Evolutionary conservation across 768 basidiomycete species (phyloP).

Genomic region (Xerocomellus dryophilus): DNA sequence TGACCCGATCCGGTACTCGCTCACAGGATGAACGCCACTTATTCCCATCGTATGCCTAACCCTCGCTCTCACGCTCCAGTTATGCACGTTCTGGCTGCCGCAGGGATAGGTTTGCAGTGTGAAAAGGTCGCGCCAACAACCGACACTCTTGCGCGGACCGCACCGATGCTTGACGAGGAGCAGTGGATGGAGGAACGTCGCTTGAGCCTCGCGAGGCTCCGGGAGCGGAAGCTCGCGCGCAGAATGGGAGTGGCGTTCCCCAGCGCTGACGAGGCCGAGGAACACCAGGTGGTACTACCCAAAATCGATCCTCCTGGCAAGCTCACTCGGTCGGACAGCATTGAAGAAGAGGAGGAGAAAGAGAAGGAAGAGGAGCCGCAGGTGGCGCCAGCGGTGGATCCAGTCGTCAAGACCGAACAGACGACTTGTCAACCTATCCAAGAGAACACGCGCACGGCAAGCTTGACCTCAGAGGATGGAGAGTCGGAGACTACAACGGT

Average conservation of each 20-base stretch:
- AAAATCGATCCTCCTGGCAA: conserved; percentile 24
- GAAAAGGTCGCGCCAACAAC: conserved; percentile 16
- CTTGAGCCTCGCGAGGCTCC: conserved; percentile 30
- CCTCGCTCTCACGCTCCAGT: conserved; percentile 75
- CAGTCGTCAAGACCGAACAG: background rate
- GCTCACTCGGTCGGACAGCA: conserved; percentile 31
- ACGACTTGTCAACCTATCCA: conserved; percentile 1
- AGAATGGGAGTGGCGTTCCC: conserved; percentile 29
- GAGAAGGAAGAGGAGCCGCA: conserved; percentile 13
- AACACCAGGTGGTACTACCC: conserved; percentile 17
- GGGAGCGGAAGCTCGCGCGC: conserved; percentile 33
- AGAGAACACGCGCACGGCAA: background rate
- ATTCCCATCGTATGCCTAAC: conserved; percentile 82
- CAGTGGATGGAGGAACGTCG: conserved; percentile 37
- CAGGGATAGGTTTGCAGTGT: conserved; percentile 41
- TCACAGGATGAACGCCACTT: conserved; percentile 59
- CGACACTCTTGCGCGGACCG: conserved; percentile 5
- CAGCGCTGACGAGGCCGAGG: conserved; percentile 5
- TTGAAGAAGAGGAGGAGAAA: conserved; percentile 32
- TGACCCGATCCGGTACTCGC: conserved; percentile 1
- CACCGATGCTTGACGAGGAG: conserved; percentile 26
- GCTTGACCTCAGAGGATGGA: conserved; percentile 13
- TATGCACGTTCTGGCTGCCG: conserved; percentile 59
- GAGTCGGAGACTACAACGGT: conserved; percentile 23
- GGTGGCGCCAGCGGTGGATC: background rate